phyloP scores from a whole-genome alignment of 768 basidiomycete genomes.

The Boletus coccyginus region DNA sequence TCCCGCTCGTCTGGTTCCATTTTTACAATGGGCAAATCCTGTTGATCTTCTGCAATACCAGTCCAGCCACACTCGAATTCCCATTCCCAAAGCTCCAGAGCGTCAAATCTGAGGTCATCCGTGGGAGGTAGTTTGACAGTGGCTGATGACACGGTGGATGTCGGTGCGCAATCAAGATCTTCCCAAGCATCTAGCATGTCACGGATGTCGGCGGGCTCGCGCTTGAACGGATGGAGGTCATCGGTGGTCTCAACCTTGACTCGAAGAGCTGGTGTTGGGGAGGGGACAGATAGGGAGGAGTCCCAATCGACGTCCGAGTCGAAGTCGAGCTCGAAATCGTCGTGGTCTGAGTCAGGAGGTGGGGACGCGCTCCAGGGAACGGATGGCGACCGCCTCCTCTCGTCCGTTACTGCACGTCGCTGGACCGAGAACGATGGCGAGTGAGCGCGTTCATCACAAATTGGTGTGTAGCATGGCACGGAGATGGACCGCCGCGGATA shows the following conservation, averaged over 20 bases:
- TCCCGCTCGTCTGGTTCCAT: constrained; percentile 47
- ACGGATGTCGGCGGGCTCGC: constrained; percentile 60
- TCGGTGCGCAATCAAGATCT: constrained; percentile 43
- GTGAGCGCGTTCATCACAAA: constrained; percentile 35
- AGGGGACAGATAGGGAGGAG: constrained; percentile 31
- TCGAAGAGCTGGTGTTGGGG: constrained; percentile 15
- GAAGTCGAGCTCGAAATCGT: constrained; percentile 48
- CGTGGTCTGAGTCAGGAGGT: constrained; percentile 60
- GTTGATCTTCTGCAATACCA: constrained; percentile 11
- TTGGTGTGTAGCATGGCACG: constrained; percentile 54
- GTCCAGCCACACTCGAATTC: constrained; percentile 32
- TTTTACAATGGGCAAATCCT: constrained; percentile 27
- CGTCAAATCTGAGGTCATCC: constrained; percentile 43
- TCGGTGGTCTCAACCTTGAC: constrained; percentile 25
- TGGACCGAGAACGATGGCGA: constrained; percentile 26
- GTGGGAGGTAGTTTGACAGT: constrained; percentile 30
- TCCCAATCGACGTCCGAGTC: constrained; percentile 64
- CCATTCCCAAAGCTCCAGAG: constrained; percentile 38
- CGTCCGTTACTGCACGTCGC: constrained; percentile 16
- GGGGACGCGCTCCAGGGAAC: constrained; percentile 60
- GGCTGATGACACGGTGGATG: constrained; percentile 27
- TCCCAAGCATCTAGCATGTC: constrained; percentile 73
- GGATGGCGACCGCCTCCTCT: constrained; percentile 56
- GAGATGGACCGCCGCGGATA: constrained; percentile 58
- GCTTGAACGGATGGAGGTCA: constrained; percentile 44